Evolutionary conservation across 495 filamentous ascomycete genomes (phyloP), one percentile per base, ranked within the genome.

Genomic region (Penicillium fimorum): DNA sequence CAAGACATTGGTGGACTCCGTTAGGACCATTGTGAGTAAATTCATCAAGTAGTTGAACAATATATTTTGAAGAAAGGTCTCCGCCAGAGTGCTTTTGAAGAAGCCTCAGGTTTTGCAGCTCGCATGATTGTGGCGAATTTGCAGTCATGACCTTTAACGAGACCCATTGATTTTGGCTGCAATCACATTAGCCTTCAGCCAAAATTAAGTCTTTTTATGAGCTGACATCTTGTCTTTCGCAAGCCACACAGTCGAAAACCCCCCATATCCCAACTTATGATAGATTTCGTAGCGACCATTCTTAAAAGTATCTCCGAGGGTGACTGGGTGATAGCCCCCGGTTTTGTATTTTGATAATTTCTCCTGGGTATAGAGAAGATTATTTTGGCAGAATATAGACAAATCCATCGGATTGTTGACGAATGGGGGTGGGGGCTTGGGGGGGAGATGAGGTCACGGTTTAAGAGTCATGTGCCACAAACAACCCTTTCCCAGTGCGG

Each of bases 171-270:
- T 70, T 42, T 48, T 41, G 49, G 22, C 67, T 68, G 49, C 20
- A 6, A 3, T 40, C 30, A 47, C 10, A 57, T 67, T 62, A 65
- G 61, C 20, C 40, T 38, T 18, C 9, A 32, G 25, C 3, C 7
- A 56, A 47, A 29, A 27, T 35, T 40, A 1, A 12, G 30, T 7
- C 2, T 4, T 4, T 38, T 12, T 17, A 8, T 8, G 48, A 56
- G 29, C 56, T 43, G 25, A 63, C 62, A 56, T 46, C 61, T 41
- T 63, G 50, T 79, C 71, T 17, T 55, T 61, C 6, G 67, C 72
- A 48, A 96, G 78, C 91, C 91, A 96, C 22, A 93, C 90, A 2
- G 91, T 95, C 4, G 88, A 92, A 76, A 90, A 93, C 60, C 91
- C 88, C 55, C 91, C 90, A 87, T 85, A 95, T 30, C 89, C 91